Evolutionary conservation across 805 yeast genomes (phyloP).

Genomic region (Yarrowia hollandica): DNA sequence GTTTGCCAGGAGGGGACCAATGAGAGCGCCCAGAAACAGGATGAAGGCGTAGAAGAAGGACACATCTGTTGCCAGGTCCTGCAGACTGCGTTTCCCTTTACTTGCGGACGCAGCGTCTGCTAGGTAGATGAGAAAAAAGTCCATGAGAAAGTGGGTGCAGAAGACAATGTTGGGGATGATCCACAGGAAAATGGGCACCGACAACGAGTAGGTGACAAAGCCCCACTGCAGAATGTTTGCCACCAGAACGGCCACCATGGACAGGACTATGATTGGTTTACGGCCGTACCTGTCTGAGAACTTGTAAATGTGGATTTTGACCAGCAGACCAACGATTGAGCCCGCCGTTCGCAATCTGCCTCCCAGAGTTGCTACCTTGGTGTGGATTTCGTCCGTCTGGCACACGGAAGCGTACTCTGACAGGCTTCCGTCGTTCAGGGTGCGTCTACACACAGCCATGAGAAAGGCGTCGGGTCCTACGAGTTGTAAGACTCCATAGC

Average conservation of each 20-base stretch:
- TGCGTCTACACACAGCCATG: conserved; percentile 12
- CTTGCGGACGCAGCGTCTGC: conserved; percentile 1
- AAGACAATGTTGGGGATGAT: conserved; percentile 9
- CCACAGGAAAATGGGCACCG: not conserved
- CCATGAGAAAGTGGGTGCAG: conserved; percentile 17
- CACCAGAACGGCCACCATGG: not conserved
- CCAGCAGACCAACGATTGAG: not conserved
- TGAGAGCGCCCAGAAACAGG: not conserved
- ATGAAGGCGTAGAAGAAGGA: conserved; percentile 23
- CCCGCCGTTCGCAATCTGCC: not conserved
- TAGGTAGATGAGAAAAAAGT: conserved; percentile 19
- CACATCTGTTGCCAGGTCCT: conserved; percentile 10
- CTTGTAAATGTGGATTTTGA: conserved; percentile 16
- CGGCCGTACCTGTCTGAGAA: conserved; percentile 2
- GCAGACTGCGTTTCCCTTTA: conserved; percentile 10
- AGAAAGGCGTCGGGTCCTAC: conserved; percentile 8
- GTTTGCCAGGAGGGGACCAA: conserved; percentile 7
- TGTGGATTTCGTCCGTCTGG: conserved; percentile 8
- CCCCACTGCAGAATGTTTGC: conserved; percentile 12
- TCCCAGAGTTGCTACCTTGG: conserved; percentile 1
- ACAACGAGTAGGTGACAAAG: not conserved
- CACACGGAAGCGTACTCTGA: conserved; percentile 2
- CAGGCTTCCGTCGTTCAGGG: not conserved
- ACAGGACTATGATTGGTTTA: not conserved
- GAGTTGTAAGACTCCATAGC: conserved; percentile 3